phyloP scores from a whole-genome alignment of 257 asterid genomes.

The Nemophila menziesii region DNA sequence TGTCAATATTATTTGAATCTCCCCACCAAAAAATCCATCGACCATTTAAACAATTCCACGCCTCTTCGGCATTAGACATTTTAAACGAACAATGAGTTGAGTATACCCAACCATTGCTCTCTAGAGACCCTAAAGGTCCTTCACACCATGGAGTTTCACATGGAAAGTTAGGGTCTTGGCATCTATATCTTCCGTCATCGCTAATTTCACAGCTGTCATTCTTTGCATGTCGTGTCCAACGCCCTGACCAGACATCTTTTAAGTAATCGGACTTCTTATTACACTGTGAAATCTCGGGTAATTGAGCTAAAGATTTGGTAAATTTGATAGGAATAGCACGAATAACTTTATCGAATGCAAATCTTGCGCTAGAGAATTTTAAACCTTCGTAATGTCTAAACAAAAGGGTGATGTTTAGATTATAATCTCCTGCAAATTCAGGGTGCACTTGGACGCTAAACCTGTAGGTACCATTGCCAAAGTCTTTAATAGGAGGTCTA shows the following conservation, averaged over 20 bases:
- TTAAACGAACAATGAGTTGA: slow-evolving; percentile 85
- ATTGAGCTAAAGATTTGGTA: slow-evolving; percentile 18
- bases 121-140: slow-evolving; percentile 56
- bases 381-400: slow-evolving; percentile 57
- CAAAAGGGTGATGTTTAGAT: slow-evolving; percentile 52
- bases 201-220: slow-evolving; percentile 53
- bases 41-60: slow-evolving; percentile 50
- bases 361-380: slow-evolving; percentile 50
- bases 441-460: slow-evolving; percentile 72
- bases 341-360: slow-evolving; percentile 43
- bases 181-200: slow-evolving; percentile 59
- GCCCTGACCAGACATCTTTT: slow-evolving; percentile 68
- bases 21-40: slow-evolving; percentile 99
- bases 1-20: slow-evolving; percentile 85
- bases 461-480: slow-evolving; percentile 55
- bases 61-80: slow-evolving; percentile 28
- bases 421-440: slow-evolving; percentile 64
- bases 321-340: slow-evolving; percentile 46
- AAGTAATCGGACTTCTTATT: slow-evolving; percentile 28
- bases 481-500: slow-evolving; percentile 65
- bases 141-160: slow-evolving; percentile 71
- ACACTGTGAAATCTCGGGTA: slow-evolving; percentile 48
- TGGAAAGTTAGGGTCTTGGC: slow-evolving; percentile 46
- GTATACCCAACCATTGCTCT: slow-evolving; percentile 89
- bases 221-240: slow-evolving; percentile 79